A percentile compares a stretch with the other conserved stretches of the same genome.
Evolutionary conservation across 345 rosid species (phyloP).

Genomic region (Ceriops zippeliana): DNA sequence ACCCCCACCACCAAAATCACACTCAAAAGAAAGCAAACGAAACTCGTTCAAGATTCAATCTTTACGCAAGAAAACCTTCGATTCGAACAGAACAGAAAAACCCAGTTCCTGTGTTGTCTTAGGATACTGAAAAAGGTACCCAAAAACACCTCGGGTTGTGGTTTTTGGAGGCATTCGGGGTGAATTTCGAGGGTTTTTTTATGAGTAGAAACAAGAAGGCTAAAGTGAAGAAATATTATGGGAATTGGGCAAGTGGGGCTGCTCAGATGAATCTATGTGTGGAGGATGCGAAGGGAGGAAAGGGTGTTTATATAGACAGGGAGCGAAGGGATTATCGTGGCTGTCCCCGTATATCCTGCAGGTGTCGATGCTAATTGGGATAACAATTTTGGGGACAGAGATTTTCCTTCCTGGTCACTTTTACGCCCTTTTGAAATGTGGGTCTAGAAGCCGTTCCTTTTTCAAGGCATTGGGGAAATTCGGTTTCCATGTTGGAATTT

Average conservation of each 20-base stretch:
- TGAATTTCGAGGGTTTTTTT: too few relatives aligned
- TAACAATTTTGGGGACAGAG: background rate
- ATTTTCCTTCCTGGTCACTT: too few relatives aligned
- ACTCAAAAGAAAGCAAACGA: background rate
- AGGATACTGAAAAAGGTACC: too few relatives aligned
- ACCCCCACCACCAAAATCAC: constrained; percentile 4
- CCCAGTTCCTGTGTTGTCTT: too few relatives aligned
- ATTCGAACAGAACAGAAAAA: background rate
- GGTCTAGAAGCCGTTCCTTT: too few relatives aligned
- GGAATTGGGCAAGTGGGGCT: background rate
- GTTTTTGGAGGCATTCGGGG: too few relatives aligned
- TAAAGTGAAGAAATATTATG: too few relatives aligned
- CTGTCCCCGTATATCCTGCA: too few relatives aligned
- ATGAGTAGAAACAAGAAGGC: too few relatives aligned
- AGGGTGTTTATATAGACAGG: constrained; percentile 1
- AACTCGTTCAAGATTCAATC: background rate
- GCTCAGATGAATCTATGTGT: background rate
- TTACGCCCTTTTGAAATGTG: too few relatives aligned
- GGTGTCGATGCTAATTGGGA: background rate
- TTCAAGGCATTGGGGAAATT: background rate
- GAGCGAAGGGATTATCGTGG: background rate
- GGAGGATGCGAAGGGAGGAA: background rate
- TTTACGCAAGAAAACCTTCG: background rate
- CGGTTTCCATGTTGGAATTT: too few relatives aligned
- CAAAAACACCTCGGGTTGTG: too few relatives aligned